Evolutionary conservation across 345 rosid species (phyloP).

Genomic region (Hypericum androsaemum): DNA sequence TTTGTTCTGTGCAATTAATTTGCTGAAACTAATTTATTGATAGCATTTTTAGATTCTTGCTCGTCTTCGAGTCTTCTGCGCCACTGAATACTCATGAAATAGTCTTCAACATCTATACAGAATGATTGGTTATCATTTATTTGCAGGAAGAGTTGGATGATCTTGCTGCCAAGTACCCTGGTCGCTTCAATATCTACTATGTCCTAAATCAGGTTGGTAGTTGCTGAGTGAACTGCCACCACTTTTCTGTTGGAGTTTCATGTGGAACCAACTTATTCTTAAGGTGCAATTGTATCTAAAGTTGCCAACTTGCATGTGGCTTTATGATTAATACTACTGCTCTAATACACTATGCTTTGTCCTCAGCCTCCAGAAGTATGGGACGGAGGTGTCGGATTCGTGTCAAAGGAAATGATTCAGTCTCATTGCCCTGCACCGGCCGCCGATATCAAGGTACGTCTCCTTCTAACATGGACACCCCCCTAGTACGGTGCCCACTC

Average conservation of each 20-base stretch:
- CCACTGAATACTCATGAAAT: too few species aligned
- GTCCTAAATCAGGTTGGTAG: slow-evolving; percentile 81
- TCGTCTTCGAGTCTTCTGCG: too few species aligned
- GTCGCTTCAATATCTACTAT: slow-evolving; percentile 58
- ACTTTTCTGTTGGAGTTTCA: too few species aligned
- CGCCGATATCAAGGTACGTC: slow-evolving; percentile 49
- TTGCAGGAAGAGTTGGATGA: slow-evolving; percentile 77
- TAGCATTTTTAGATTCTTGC: too few species aligned
- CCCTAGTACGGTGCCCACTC: too few species aligned
- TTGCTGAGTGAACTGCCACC: too few species aligned
- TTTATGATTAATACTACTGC: neutral
- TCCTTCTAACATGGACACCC: too few species aligned
- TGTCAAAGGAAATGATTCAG: slow-evolving; percentile 84
- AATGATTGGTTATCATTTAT: slow-evolving; percentile 3
- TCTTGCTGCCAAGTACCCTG: slow-evolving; percentile 55
- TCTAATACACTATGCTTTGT: neutral
- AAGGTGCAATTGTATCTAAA: too few species aligned
- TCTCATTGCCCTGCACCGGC: slow-evolving; percentile 73
- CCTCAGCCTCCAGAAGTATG: slow-evolving; percentile 84
- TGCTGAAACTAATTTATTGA: too few species aligned
- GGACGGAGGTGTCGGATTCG: slow-evolving; percentile 89
- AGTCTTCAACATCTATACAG: neutral
- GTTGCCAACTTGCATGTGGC: too few species aligned
- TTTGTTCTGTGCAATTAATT: too few species aligned
- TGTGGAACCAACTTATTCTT: too few species aligned